Conservation (phyloP, 2,329 filamentous ascomycete genomes). For the Stagonosporopsis rhizophila region DNA sequence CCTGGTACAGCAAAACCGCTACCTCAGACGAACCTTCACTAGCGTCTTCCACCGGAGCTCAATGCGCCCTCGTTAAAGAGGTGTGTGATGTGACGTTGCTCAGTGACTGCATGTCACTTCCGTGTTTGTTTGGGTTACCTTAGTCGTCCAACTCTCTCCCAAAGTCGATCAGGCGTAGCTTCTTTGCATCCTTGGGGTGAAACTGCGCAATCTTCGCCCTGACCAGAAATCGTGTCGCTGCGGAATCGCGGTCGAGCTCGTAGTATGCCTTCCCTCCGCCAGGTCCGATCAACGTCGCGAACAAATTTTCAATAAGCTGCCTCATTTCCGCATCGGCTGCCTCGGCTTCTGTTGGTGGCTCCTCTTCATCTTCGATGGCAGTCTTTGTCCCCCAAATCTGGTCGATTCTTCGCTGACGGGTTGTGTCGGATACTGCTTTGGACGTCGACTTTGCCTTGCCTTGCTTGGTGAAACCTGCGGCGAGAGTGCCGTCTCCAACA, state of each 20-base stretch:
- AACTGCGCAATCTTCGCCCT: constrained; percentile 64
- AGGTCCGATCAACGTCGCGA: constrained; percentile 51
- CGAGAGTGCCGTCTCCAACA: constrained; percentile 62
- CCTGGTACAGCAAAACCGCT: neutral
- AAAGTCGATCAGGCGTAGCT: constrained; percentile 62
- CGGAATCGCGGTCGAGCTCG: constrained; percentile 58
- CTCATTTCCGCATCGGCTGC: constrained; percentile 58
- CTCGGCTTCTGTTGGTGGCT: constrained; percentile 54
- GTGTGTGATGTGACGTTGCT: neutral
- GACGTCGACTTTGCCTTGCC: constrained; percentile 55
- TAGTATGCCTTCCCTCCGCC: constrained; percentile 55
- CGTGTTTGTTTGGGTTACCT: constrained; percentile 2
- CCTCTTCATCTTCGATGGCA: constrained; percentile 30
- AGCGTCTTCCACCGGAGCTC: neutral
- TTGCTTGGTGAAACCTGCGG: constrained; percentile 61
- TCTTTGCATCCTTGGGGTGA: constrained; percentile 61
- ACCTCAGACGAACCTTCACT: neutral
- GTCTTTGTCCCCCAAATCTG: constrained; percentile 54
- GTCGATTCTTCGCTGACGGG: constrained; percentile 59
- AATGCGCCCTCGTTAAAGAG: neutral
- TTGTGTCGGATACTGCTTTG: constrained; percentile 40
- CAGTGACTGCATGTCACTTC: neutral
- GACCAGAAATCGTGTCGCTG: constrained; percentile 61
- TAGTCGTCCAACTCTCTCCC: constrained; percentile 51
- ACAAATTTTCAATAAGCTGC: constrained; percentile 55